Evolutionary conservation across 768 basidiomycete genomes (phyloP).

Genomic region (Leccinum aurantiacum): DNA sequence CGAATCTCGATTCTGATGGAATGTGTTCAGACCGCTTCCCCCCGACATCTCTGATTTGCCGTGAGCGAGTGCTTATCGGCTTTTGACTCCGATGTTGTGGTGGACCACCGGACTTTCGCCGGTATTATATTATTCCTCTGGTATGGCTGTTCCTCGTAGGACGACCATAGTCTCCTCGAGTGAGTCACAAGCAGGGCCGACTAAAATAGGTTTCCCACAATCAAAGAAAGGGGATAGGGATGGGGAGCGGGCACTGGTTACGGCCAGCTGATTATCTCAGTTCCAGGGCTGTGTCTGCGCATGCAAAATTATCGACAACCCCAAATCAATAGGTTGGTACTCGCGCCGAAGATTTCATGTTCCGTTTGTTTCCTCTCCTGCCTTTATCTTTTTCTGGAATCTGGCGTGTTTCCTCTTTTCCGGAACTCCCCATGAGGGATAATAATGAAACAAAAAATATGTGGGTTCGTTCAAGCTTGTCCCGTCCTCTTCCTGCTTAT

Average conservation of each 20-base stretch:
- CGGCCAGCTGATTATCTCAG: not conserved
- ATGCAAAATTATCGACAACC: not conserved
- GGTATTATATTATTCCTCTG: too few relatives aligned
- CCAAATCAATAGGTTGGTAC: not conserved
- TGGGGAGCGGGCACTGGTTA: not conserved
- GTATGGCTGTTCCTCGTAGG: not conserved
- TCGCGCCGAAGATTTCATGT: not conserved
- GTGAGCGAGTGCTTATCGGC: not conserved
- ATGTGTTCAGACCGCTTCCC: not conserved
- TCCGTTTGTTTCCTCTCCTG: not conserved
- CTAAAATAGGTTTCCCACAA: not conserved
- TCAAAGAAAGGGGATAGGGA: not conserved
- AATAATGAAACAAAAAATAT: too few relatives aligned
- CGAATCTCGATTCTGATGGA: not conserved
- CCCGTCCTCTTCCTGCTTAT: not conserved
- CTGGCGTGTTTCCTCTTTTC: too few relatives aligned
- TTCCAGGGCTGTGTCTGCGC: too few relatives aligned
- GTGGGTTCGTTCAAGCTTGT: not conserved
- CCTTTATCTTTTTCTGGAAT: too few relatives aligned
- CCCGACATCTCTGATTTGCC: not conserved
- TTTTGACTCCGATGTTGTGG: not conserved
- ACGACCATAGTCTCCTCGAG: too few relatives aligned
- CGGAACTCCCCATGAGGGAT: too few relatives aligned
- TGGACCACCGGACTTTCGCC: not conserved
- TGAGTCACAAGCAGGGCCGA: not conserved